phyloP scores from a whole-genome alignment of 495 filamentous ascomycete genomes.

The Podospora anserina region DNA sequence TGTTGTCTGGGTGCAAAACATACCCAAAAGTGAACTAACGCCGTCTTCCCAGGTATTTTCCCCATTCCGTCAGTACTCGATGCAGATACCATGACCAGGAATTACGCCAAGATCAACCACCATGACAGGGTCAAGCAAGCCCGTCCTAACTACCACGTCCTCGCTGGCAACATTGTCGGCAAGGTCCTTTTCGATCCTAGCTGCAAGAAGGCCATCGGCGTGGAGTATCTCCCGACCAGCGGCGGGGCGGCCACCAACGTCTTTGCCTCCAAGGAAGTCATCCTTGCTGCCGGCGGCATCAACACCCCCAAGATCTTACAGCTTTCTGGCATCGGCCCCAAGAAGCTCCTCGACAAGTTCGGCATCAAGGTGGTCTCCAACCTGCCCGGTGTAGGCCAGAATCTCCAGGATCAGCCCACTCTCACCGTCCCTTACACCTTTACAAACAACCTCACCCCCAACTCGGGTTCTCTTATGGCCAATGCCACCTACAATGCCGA shows the following conservation, averaged over 20 bases:
- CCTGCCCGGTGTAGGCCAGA: constrained; percentile 75
- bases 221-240: constrained; percentile 27
- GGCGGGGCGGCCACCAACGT: constrained; percentile 22
- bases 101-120: constrained; percentile 40
- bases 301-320: constrained; percentile 60
- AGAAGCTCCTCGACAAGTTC: constrained; percentile 59
- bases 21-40: background rate
- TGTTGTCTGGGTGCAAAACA: background rate
- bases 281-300: constrained; percentile 56
- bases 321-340: constrained; percentile 71
- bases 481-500: constrained; percentile 46
- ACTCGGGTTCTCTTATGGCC: constrained; percentile 30
- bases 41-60: constrained; percentile 28
- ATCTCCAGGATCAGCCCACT: constrained; percentile 48
- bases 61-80: constrained; percentile 40
- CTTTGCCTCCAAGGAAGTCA: constrained; percentile 50
- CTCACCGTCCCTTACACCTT: constrained; percentile 29
- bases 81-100: constrained; percentile 37
- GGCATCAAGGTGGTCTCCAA: constrained; percentile 66
- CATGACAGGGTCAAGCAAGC: constrained; percentile 33
- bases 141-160: constrained; percentile 45
- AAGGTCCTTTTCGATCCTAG: constrained; percentile 42
- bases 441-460: constrained; percentile 29
- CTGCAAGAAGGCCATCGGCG: constrained; percentile 32
- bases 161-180: constrained; percentile 43